Conservation (phyloP, 2,329 filamentous ascomycete genomes). For the Zasmidium angulare region DNA sequence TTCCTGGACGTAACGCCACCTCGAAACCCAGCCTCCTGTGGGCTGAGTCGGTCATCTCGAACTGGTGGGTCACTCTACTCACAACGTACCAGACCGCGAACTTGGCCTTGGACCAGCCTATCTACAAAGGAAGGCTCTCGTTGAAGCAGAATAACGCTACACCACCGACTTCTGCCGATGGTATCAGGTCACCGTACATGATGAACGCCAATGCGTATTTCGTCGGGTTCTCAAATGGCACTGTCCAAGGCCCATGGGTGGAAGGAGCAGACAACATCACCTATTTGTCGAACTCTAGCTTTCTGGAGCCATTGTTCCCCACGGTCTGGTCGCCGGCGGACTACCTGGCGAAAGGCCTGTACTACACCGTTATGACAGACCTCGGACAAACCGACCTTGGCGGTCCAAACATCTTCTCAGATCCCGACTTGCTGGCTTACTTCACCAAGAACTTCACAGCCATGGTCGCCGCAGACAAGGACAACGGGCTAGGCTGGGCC, state of each 20-base stretch:
- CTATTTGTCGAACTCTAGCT: not conserved
- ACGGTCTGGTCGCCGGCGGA: not conserved
- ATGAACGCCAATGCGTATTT: not conserved
- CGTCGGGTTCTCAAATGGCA: not conserved
- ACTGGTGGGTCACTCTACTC: not conserved
- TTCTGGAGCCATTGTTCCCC: not conserved
- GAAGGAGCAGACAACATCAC: not conserved
- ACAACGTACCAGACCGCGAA: not conserved
- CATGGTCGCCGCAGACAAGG: not conserved
- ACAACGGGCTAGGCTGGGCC: not conserved
- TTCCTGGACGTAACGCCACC: not conserved
- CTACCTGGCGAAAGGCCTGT: not conserved
- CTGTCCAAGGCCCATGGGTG: not conserved
- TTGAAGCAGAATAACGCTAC: not conserved
- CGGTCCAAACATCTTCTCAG: slow-evolving; percentile 12
- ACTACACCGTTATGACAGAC: slow-evolving; percentile 1
- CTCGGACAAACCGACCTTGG: not conserved
- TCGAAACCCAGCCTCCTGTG: not conserved
- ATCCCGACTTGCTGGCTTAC: slow-evolving; percentile 9
- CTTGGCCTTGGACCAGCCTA: not conserved
- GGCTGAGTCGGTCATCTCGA: not conserved
- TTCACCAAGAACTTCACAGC: slow-evolving; percentile 20
- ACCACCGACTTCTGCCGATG: not conserved
- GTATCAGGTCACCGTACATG: not conserved
- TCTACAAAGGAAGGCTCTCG: not conserved